phyloP scores from a whole-genome alignment of 202 grass and related monocot genomes.

The Miscanthus sacchariflorus region DNA sequence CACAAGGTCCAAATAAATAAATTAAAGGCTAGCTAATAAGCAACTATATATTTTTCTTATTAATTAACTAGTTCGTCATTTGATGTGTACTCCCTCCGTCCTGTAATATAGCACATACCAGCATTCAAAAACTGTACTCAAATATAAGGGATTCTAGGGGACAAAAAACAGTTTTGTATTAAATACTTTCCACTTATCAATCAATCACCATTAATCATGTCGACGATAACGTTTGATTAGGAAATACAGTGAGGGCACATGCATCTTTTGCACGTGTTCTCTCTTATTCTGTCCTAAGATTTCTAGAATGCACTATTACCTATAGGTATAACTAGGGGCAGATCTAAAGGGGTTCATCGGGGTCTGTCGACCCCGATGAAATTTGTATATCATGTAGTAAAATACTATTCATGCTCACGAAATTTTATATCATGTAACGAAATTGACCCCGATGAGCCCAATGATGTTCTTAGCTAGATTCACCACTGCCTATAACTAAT shows the following conservation, averaged over 20 bases:
- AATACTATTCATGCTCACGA: no score
- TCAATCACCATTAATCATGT: background rate
- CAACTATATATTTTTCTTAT: background rate
- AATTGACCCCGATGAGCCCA: no score
- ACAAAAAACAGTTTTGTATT: background rate
- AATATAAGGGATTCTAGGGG: background rate
- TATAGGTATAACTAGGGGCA: no score
- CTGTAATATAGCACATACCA: background rate
- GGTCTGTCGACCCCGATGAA: no score
- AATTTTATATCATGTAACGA: no score
- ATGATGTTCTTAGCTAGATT: no score
- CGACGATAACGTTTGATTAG: background rate
- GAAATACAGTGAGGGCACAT: background rate
- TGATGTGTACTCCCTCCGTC: background rate
- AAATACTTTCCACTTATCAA: background rate
- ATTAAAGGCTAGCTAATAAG: background rate
- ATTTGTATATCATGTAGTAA: no score
- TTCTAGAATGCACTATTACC: background rate
- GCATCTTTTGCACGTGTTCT: background rate
- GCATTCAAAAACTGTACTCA: background rate
- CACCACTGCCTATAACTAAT: no score
- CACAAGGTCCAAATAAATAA: background rate
- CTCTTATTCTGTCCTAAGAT: background rate
- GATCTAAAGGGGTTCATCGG: no score
- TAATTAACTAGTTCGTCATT: background rate